Percentiles rank a stretch among this genome's conserved stretches.
Conservation (phyloP, 1,284 basidiomycete species). For the Phylloboletellus chloephorus region DNA sequence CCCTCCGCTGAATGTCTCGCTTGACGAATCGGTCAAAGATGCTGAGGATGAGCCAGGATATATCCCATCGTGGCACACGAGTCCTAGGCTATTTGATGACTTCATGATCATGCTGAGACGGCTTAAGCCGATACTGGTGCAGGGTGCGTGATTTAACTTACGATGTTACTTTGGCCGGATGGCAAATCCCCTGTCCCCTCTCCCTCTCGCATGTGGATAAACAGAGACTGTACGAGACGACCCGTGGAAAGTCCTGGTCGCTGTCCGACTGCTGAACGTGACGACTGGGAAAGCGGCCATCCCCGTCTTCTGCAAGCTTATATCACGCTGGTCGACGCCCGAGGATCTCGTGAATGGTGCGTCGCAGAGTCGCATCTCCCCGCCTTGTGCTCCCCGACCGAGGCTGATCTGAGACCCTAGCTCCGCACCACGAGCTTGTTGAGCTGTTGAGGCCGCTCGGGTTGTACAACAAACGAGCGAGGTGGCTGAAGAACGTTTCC, state of each 20-base stretch:
- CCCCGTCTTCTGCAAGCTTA: constrained; percentile 45
- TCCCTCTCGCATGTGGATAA: neutral
- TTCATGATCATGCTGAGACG: constrained; percentile 26
- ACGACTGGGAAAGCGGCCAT: constrained; percentile 29
- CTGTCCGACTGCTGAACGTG: constrained; percentile 30
- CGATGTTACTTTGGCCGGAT: neutral
- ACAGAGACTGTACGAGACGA: constrained; percentile 25
- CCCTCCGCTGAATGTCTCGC: neutral
- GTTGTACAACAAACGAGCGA: constrained; percentile 46
- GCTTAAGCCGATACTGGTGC: constrained; percentile 29
- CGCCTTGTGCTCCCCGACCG: too few relatives aligned
- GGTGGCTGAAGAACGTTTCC: constrained; percentile 47
- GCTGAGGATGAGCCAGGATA: neutral
- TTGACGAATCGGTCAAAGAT: neutral
- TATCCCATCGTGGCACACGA: constrained; percentile 1
- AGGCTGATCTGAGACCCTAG: constrained; percentile 4
- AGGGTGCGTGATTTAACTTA: constrained; percentile 21
- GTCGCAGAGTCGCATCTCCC: neutral
- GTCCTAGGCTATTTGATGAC: constrained; percentile 17
- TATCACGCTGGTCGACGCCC: constrained; percentile 50
- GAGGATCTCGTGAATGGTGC: constrained; percentile 46
- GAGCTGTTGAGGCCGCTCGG: constrained; percentile 47
- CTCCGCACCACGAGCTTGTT: constrained; percentile 36
- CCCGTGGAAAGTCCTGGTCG: constrained; percentile 32
- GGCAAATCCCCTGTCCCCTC: neutral